Evolutionary conservation across 129 eudicot species (phyloP).

Genomic region (Centaurea solstitialis): DNA sequence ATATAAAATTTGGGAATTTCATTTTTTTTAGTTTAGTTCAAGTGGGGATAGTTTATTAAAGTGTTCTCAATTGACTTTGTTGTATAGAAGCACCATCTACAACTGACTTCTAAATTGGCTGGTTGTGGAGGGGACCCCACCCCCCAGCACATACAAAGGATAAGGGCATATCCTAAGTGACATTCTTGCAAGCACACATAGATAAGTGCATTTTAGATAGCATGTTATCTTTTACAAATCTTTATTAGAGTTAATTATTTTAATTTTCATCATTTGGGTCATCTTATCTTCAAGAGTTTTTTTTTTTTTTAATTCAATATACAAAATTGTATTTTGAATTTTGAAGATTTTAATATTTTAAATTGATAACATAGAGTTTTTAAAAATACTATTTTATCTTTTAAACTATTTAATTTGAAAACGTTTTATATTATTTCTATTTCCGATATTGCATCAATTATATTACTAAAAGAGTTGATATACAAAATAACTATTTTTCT

Average conservation of each 20-base stretch:
- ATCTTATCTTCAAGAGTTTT: neutral
- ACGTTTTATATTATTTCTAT: too few relatives aligned
- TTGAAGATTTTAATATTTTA: too few relatives aligned
- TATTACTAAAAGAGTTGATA: neutral
- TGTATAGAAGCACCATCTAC: conserved; percentile 28
- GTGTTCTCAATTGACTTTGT: conserved; percentile 36
- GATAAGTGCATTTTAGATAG: conserved; percentile 19
- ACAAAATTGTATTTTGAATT: too few relatives aligned
- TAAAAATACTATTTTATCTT: too few relatives aligned
- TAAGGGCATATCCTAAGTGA: conserved; percentile 25
- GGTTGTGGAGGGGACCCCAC: conserved; percentile 17
- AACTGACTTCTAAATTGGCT: conserved; percentile 37
- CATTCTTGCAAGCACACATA: conserved; percentile 9
- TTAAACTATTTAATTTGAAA: too few relatives aligned
- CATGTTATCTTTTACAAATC: neutral
- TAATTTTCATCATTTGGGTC: neutral
- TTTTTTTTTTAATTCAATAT: neutral
- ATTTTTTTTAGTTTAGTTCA: conserved; percentile 31
- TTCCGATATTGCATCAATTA: too few relatives aligned
- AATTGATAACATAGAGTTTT: too few relatives aligned
- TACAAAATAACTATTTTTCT: neutral
- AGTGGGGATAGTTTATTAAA: conserved; percentile 16
- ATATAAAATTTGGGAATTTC: conserved; percentile 15
- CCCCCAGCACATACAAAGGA: neutral
- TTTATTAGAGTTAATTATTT: neutral